Evolutionary conservation across 2,329 filamentous ascomycete species (phyloP).

Genomic region (Trichoderma guizhouense): DNA sequence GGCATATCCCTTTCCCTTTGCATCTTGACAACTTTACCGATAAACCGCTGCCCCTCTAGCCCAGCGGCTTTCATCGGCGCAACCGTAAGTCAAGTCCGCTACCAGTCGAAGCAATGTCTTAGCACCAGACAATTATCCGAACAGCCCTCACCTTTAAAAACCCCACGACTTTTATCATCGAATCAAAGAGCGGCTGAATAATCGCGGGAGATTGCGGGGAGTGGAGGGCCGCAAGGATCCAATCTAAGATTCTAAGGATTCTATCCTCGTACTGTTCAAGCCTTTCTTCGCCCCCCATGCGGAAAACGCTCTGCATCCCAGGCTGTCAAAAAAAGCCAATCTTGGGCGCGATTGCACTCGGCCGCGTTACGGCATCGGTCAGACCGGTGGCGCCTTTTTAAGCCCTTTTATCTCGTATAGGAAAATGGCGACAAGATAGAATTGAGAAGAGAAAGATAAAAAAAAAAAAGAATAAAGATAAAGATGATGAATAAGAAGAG

Average conservation of each 20-base stretch:
- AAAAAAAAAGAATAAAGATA: background rate
- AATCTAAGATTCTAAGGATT: background rate
- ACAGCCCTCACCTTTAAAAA: background rate
- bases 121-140: background rate
- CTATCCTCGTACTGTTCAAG: background rate
- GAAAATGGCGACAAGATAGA: background rate
- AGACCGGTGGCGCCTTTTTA: background rate
- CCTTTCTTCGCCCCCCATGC: background rate
- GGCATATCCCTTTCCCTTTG: no score
- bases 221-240: background rate
- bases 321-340: background rate
- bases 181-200: background rate
- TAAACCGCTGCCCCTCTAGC: background rate
- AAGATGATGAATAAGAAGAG: background rate
- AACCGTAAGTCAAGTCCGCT: background rate
- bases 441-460: background rate
- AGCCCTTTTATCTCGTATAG: background rate
- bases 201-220: background rate
- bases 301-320: background rate
- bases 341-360: background rate
- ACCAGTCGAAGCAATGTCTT: background rate
- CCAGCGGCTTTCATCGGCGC: constrained; percentile 14
- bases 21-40: background rate
- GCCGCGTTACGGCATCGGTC: background rate
- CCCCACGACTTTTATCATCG: background rate